A percentile compares a stretch with the other conserved stretches of the same genome.
These are phyloP conservation scores for Blumeria hordei DNA, from an alignment of 2,329 filamentous ascomycete genomes.

Conservation along the genomic window DNA sequence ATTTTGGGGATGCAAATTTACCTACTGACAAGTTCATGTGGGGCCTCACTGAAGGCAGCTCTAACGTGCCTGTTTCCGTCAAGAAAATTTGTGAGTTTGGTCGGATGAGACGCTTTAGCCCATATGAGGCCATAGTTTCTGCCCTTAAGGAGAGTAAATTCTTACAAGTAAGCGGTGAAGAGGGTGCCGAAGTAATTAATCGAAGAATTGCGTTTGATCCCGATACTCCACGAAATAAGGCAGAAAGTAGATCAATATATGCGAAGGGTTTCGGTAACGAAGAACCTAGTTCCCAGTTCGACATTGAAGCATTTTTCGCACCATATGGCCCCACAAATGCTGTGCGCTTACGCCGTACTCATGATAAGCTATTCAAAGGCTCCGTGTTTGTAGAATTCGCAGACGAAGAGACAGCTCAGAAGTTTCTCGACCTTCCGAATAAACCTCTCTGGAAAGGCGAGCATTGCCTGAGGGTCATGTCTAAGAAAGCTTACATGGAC, in stretches of 20 bases:
- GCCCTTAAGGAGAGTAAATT: constrained; percentile 57
- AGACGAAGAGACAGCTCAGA: constrained; percentile 50
- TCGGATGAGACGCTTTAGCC: constrained; percentile 88
- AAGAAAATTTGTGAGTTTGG: constrained; percentile 67
- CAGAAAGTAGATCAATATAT: constrained; percentile 58
- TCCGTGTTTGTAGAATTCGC: constrained; percentile 90
- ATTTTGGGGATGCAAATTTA: constrained; percentile 82
- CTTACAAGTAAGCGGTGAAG: constrained; percentile 49
- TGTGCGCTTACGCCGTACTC: constrained; percentile 63
- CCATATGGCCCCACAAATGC: constrained; percentile 56
- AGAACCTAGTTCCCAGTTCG: constrained; percentile 64
- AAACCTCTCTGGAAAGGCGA: constrained; percentile 60
- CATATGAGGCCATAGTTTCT: constrained; percentile 58
- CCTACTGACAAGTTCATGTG: constrained; percentile 74
- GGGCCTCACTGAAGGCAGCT: constrained; percentile 47
- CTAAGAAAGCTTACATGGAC: constrained; percentile 71
- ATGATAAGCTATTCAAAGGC: constrained; percentile 65
- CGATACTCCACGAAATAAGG: constrained; percentile 31
- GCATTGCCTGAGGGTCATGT: constrained; percentile 56
- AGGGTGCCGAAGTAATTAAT: constrained; percentile 45
- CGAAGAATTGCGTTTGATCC: constrained; percentile 51
- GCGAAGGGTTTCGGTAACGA: constrained; percentile 86
- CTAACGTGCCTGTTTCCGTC: constrained; percentile 63
- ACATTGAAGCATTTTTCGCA: constrained; percentile 79
- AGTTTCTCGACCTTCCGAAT: constrained; percentile 57